A percentile compares a stretch with the other conserved stretches of the same genome.
phyloP scores from a whole-genome alignment of 202 grass and related monocot species.

The Eragrostis tef region DNA sequence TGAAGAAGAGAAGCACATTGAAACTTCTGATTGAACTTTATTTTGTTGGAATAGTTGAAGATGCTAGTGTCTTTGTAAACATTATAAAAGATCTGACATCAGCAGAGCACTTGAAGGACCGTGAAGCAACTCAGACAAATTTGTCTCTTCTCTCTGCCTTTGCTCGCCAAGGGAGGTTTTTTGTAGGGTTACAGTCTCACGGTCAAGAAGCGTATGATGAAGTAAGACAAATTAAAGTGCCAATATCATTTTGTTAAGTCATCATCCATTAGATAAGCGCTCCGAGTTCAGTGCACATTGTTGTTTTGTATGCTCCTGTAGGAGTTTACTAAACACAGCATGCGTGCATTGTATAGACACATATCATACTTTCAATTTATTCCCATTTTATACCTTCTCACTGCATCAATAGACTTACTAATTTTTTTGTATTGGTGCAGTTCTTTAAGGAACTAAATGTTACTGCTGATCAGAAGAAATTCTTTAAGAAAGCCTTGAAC shows the following conservation, averaged over 20 bases:
- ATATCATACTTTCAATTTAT: background rate
- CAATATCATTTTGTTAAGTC: slow-evolving; percentile 27
- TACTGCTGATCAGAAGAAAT: slow-evolving; percentile 88
- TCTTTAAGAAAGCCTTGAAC: slow-evolving; percentile 95
- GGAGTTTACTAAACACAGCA: slow-evolving; percentile 14
- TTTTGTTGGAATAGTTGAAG: slow-evolving; percentile 96
- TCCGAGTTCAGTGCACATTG: slow-evolving; percentile 23
- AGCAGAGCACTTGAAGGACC: slow-evolving; percentile 86
- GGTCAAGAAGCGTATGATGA: slow-evolving; percentile 79
- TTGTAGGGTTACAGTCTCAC: slow-evolving; percentile 68
- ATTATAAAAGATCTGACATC: slow-evolving; percentile 96
- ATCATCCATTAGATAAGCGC: slow-evolving; percentile 14
- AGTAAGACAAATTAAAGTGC: slow-evolving; percentile 55
- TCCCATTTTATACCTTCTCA: background rate
- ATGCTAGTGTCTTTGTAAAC: slow-evolving; percentile 82
- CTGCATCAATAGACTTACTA: slow-evolving; percentile 6
- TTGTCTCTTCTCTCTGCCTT: slow-evolving; percentile 93
- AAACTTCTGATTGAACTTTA: slow-evolving; percentile 94
- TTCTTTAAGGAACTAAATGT: slow-evolving; percentile 87
- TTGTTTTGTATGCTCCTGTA: background rate
- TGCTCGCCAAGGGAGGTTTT: slow-evolving; percentile 82
- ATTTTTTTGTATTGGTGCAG: slow-evolving; percentile 56
- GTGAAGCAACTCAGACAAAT: slow-evolving; percentile 95
- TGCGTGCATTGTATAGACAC: slow-evolving; percentile 9
- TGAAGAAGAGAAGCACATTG: slow-evolving; percentile 94